phyloP scores from a whole-genome alignment of 192 early-diverging fungal species.

The Coemansia sp. region DNA sequence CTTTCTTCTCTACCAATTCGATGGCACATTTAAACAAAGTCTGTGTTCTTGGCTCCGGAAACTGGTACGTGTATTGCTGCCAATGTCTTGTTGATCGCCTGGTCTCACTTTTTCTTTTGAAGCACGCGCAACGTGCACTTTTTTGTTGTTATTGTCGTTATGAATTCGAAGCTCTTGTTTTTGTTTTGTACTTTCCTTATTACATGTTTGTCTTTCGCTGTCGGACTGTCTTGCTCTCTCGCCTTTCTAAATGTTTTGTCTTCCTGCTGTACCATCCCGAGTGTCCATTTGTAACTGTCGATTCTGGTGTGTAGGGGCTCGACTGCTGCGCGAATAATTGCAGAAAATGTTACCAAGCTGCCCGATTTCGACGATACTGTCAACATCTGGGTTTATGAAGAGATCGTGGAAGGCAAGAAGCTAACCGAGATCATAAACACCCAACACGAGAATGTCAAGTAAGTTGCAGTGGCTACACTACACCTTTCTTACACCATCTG shows the following conservation, averaged over 20 bases:
- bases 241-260: background rate
- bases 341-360: constrained; percentile 72
- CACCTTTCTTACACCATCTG: constrained; percentile 8
- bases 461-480: constrained; percentile 1
- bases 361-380: constrained; percentile 75
- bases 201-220: background rate
- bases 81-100: background rate
- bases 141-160: background rate
- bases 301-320: constrained; percentile 71
- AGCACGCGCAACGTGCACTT: background rate
- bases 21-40: constrained; percentile 67
- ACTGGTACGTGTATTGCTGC: constrained; percentile 70
- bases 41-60: constrained; percentile 90
- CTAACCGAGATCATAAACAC: constrained; percentile 95
- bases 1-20: constrained; percentile 10
- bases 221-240: background rate
- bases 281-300: background rate
- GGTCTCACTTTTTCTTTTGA: background rate
- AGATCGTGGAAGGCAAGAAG: constrained; percentile 77
- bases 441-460: constrained; percentile 87
- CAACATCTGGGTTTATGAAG: constrained; percentile 96
- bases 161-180: background rate
- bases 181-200: no score
- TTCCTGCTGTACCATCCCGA: background rate
- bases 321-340: constrained; percentile 90